These are phyloP conservation scores for Hypocreales sp. DNA, from an alignment of 2,329 filamentous ascomycete species.

Conservation along the genomic window DNA sequence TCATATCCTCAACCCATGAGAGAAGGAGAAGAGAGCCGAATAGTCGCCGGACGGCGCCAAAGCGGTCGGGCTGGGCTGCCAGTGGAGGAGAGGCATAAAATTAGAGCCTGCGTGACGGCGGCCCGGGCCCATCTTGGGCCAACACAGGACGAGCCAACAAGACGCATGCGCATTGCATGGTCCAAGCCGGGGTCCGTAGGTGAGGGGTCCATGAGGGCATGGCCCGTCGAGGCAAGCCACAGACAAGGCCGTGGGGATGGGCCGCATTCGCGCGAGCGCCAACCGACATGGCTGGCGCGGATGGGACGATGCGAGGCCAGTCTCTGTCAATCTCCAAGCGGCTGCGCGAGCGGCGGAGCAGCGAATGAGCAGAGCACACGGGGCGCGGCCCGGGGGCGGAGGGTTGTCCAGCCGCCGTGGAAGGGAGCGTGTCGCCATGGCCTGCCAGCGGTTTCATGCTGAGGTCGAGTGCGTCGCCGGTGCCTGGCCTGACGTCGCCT, in stretches of 20 bases:
- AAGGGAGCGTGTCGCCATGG: no score
- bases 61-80: slow-evolving; percentile 21
- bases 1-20: slow-evolving; percentile 3
- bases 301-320: no score
- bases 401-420: no score
- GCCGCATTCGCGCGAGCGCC: slow-evolving; percentile 2
- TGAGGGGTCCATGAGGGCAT: background rate
- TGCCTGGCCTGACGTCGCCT: background rate
- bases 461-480: no score
- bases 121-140: no score
- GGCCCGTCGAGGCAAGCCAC: slow-evolving; percentile 1
- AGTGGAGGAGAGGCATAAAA: slow-evolving; percentile 28
- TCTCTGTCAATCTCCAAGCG: no score
- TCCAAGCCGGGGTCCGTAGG: slow-evolving; percentile 1
- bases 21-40: slow-evolving; percentile 9
- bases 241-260: slow-evolving; percentile 1
- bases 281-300: background rate
- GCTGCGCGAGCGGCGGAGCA: background rate
- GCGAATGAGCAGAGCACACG: slow-evolving; percentile 1
- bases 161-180: slow-evolving; percentile 2
- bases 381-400: background rate
- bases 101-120: no score
- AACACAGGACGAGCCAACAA: slow-evolving; percentile 8
- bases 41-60: slow-evolving; percentile 29
- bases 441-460: no score